phyloP scores from a whole-genome alignment of 208 protist species.

The Leishmania gerbilli region DNA sequence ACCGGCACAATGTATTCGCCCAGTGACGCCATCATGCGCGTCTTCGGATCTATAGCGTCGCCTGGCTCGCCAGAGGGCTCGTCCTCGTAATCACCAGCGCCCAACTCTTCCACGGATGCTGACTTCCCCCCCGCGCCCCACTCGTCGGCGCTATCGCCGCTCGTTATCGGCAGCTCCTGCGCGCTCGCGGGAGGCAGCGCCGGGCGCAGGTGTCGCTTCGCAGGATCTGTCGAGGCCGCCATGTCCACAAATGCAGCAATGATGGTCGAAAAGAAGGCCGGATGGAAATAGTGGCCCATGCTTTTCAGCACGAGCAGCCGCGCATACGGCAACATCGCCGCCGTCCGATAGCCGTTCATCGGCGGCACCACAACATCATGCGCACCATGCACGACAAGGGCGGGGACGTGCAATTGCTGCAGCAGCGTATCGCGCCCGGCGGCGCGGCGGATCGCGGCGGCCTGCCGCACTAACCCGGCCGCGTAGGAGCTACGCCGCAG shows the following conservation, averaged over 20 bases:
- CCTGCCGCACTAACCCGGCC: slow-evolving; percentile 68
- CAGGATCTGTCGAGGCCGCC: slow-evolving; percentile 33
- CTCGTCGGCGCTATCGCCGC: background rate
- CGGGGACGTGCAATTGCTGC: slow-evolving; percentile 40
- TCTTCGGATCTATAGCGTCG: slow-evolving; percentile 13
- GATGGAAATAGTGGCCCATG: slow-evolving; percentile 89
- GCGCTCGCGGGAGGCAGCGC: slow-evolving; percentile 6
- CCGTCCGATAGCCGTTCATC: slow-evolving; percentile 74
- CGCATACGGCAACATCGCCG: slow-evolving; percentile 53
- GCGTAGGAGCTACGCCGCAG: slow-evolving; percentile 63
- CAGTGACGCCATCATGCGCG: slow-evolving; percentile 45
- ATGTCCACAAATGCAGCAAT: slow-evolving; percentile 42
- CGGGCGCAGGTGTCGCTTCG: background rate
- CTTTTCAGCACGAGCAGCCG: slow-evolving; percentile 65
- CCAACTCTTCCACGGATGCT: background rate
- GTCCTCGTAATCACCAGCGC: background rate
- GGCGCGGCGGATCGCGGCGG: slow-evolving; percentile 57
- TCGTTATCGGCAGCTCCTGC: background rate
- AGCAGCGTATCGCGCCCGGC: slow-evolving; percentile 53
- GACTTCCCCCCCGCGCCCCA: background rate
- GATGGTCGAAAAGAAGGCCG: slow-evolving; percentile 67
- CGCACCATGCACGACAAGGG: slow-evolving; percentile 73
- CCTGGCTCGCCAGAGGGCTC: background rate
- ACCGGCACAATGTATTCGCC: slow-evolving; percentile 34
- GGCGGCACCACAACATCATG: slow-evolving; percentile 77